phyloP scores from a whole-genome alignment of 2,329 filamentous ascomycete genomes.

The Nemania abortiva region DNA sequence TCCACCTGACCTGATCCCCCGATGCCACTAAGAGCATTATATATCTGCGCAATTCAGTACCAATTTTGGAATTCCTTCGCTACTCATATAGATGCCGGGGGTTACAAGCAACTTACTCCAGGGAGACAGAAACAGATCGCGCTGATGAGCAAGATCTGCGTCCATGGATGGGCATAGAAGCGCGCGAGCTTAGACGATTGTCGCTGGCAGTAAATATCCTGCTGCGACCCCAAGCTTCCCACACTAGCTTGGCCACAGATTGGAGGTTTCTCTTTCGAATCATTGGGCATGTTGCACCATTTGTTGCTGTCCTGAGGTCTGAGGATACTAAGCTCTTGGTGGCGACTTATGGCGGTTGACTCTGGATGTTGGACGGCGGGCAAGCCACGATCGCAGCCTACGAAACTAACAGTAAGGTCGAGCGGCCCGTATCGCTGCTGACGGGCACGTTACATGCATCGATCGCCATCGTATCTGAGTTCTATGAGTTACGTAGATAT shows the following conservation, averaged over 20 bases:
- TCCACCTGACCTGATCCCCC: slow-evolving; percentile 37
- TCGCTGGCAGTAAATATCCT: not conserved
- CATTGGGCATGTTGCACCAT: slow-evolving; percentile 13
- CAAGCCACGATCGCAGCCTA: slow-evolving; percentile 1
- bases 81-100: not conserved
- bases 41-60: slow-evolving; percentile 25
- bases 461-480: not conserved
- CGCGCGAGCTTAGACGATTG: slow-evolving; percentile 24
- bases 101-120: slow-evolving; percentile 22
- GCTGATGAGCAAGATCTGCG: slow-evolving; percentile 37
- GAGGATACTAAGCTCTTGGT: not conserved
- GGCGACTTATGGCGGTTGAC: not conserved
- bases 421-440: not conserved
- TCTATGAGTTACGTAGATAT: not conserved
- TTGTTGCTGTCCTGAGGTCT: not conserved
- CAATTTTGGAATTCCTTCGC: not conserved
- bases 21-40: slow-evolving; percentile 36
- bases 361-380: not conserved
- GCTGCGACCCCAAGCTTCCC: not conserved
- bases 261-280: slow-evolving; percentile 10
- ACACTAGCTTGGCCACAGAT: not conserved
- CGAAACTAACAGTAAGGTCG: not conserved
- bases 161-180: slow-evolving; percentile 38
- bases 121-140: slow-evolving; percentile 37
- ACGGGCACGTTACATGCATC: slow-evolving; percentile 15